These are phyloP conservation scores for Pseudogymnoascus sp. DNA, from an alignment of 2,329 filamentous ascomycete species.

Conservation along the genomic window DNA sequence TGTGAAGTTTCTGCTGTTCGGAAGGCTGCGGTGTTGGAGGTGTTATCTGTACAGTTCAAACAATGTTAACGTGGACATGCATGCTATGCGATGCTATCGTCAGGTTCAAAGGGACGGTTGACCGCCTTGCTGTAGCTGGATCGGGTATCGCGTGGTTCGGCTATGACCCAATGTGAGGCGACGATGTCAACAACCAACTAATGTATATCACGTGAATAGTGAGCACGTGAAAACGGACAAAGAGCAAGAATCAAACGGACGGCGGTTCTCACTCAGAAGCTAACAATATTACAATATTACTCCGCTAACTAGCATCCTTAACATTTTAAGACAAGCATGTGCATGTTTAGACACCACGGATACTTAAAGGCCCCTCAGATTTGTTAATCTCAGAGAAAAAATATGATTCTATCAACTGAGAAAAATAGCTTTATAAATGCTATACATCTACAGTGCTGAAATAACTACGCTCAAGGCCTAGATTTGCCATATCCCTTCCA, in stretches of 20 bases:
- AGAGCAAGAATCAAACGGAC: not conserved
- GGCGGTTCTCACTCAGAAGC: not conserved
- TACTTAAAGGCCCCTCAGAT: no score
- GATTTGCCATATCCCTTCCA: slow-evolving; percentile 48
- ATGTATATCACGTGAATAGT: not conserved
- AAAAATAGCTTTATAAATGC: not conserved
- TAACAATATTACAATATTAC: not conserved
- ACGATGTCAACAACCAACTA: not conserved
- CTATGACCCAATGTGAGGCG: slow-evolving; percentile 6
- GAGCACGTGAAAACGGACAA: not conserved
- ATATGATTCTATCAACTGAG: not conserved
- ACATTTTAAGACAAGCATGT: not conserved
- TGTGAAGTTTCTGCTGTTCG: not conserved
- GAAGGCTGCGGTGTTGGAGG: not conserved
- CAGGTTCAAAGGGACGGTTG: slow-evolving; percentile 9
- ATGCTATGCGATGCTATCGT: slow-evolving; percentile 7
- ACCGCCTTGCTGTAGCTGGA: slow-evolving; percentile 8
- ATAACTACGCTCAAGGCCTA: slow-evolving; percentile 45
- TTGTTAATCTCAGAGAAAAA: not conserved
- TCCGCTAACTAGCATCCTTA: not conserved
- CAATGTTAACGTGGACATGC: slow-evolving; percentile 3
- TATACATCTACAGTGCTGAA: slow-evolving; percentile 2
- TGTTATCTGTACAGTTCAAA: not conserved
- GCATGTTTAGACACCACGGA: no score
- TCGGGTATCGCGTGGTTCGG: slow-evolving; percentile 7